These are phyloP conservation scores for Elsinoe arachidis DNA, from an alignment of 2,329 filamentous ascomycete species.

Conservation along the genomic window DNA sequence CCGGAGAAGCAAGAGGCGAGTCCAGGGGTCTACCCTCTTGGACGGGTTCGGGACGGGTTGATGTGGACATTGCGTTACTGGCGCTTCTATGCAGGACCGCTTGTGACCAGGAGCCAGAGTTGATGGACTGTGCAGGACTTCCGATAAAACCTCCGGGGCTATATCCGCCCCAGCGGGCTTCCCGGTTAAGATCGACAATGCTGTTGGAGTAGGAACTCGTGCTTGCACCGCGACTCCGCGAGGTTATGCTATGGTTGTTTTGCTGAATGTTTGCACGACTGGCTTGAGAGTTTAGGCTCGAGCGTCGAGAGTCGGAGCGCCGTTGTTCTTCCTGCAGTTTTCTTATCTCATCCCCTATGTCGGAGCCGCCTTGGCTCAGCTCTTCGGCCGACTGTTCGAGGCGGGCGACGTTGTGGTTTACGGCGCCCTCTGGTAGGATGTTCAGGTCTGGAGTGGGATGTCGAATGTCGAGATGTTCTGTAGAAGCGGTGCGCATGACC, in stretches of 20 bases:
- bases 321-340: conserved; percentile 64
- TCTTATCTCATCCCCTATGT: conserved; percentile 69
- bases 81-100: conserved; percentile 18
- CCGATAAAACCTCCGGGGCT: conserved; percentile 60
- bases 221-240: conserved; percentile 33
- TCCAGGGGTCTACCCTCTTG: conserved; percentile 29
- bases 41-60: conserved; percentile 30
- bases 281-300: conserved; percentile 13
- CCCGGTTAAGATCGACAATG: conserved; percentile 61
- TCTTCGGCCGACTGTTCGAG: conserved; percentile 69
- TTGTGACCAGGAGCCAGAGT: conserved; percentile 40
- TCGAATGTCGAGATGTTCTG: conserved; percentile 15
- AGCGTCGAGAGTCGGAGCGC: conserved; percentile 54
- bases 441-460: conserved; percentile 15
- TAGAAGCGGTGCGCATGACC: conserved; percentile 17
- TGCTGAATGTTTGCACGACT: conserved; percentile 13
- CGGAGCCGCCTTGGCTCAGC: conserved; percentile 61
- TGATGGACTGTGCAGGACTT: conserved; percentile 55
- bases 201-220: conserved; percentile 43
- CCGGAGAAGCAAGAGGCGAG: conserved; percentile 23
- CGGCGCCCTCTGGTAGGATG: conserved; percentile 13
- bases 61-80: conserved; percentile 14
- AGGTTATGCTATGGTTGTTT: conserved; percentile 19
- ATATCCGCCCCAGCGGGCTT: conserved; percentile 60
- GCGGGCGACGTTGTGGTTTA: conserved; percentile 55